A percentile compares a stretch with the other conserved stretches of the same genome.
These are phyloP conservation scores for Populus hybrid DNA, from an alignment of 441 rosid genomes.

Conservation along the genomic window DNA sequence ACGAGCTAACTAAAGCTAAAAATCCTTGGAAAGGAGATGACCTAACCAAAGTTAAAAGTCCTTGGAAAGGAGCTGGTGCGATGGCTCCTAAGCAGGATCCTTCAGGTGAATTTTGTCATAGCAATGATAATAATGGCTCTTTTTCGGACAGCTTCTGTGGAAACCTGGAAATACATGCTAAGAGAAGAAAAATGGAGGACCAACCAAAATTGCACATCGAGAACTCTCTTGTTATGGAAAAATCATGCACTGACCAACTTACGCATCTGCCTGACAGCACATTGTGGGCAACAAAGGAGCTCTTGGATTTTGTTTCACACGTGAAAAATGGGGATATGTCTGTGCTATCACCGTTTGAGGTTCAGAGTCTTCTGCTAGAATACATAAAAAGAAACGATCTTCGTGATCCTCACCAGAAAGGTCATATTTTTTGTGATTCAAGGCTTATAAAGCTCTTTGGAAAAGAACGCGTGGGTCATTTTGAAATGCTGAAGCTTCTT, in stretches of 20 bases:
- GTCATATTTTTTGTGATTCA: conserved; percentile 65
- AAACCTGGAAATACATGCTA: conserved; percentile 43
- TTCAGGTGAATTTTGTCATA: conserved; percentile 30
- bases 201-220: conserved; percentile 27
- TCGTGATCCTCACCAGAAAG: conserved; percentile 56
- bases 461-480: conserved; percentile 57
- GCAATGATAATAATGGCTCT: conserved; percentile 29
- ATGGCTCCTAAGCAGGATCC: conserved; percentile 30
- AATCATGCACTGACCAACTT: conserved; percentile 27
- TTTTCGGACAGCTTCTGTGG: conserved; percentile 30
- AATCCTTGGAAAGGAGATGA: conserved; percentile 44
- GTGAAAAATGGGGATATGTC: conserved; percentile 77
- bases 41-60: conserved; percentile 40
- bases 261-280: conserved; percentile 37
- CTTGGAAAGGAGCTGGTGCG: conserved; percentile 51
- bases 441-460: conserved; percentile 70
- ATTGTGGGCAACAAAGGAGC: conserved; percentile 85
- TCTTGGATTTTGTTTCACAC: conserved; percentile 79
- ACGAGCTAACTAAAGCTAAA: conserved; percentile 61
- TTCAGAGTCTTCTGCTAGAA: conserved; percentile 74
- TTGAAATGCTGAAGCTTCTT: conserved; percentile 93
- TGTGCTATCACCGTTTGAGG: conserved; percentile 58
- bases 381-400: conserved; percentile 67
- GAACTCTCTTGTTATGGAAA: conserved; percentile 26
- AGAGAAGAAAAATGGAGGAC: conserved; percentile 50